Conservation (phyloP, 2,329 filamentous ascomycete species). For the Sclerotinia spermophila region DNA sequence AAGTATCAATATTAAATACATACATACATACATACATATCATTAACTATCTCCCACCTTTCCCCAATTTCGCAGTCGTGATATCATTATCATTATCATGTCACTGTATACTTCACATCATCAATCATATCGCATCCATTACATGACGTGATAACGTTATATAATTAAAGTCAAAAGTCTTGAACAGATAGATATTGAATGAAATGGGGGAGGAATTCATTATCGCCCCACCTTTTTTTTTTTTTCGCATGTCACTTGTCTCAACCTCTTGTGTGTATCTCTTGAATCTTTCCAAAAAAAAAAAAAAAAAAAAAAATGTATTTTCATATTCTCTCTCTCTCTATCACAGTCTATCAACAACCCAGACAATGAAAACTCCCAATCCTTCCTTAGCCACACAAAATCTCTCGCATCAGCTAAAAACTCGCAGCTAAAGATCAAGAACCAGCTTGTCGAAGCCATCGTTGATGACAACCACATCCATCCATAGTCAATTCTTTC, state of each 20-base stretch:
- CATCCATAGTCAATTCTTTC: not conserved
- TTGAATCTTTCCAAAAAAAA: too few species aligned
- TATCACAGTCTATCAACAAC: not conserved
- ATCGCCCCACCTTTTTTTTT: too few species aligned
- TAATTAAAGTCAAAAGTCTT: fast-evolving
- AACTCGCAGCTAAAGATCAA: not conserved
- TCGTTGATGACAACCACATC: not conserved
- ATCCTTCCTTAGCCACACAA: not conserved
- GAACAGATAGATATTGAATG: not conserved
- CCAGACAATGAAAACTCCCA: not conserved
- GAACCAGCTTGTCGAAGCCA: not conserved
- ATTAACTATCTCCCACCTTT: too few species aligned
- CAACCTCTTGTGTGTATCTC: too few species aligned
- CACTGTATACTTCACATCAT: too few species aligned
- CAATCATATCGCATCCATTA: too few species aligned
- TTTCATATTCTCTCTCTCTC: not conserved
- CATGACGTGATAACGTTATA: too few species aligned
- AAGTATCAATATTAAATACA: too few species aligned
- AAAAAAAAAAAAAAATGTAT: not conserved
- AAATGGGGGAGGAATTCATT: not conserved
- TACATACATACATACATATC: too few species aligned
- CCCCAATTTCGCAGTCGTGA: too few species aligned
- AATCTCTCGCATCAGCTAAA: not conserved
- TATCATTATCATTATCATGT: too few species aligned
- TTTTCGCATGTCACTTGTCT: not conserved